A percentile compares a stretch with the other conserved stretches of the same genome.
Conservation (phyloP, 2,329 filamentous ascomycete genomes). For the Aspergillus calidoustus region DNA sequence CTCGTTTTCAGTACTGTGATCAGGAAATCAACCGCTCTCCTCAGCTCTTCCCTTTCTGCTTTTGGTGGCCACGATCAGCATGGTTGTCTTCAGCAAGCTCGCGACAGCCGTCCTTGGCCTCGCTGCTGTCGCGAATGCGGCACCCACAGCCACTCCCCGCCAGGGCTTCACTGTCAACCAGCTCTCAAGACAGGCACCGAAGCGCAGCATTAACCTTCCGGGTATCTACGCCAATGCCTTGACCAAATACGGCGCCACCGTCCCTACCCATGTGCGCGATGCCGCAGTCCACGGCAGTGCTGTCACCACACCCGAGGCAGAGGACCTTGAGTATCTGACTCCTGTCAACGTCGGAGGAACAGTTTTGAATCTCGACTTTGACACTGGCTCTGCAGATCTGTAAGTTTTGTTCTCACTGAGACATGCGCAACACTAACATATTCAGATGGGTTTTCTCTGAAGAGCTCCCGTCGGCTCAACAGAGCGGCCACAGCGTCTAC, state of each 20-base stretch:
- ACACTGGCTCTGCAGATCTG: slow-evolving; percentile 73
- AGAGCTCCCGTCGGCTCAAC: slow-evolving; percentile 56
- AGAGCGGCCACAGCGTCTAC: slow-evolving; percentile 63
- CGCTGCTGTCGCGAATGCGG: slow-evolving; percentile 34
- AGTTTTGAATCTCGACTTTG: slow-evolving; percentile 69
- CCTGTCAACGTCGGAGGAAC: slow-evolving; percentile 68
- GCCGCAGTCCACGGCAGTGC: slow-evolving; percentile 39
- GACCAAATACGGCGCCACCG: slow-evolving; percentile 35
- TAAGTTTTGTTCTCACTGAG: slow-evolving; percentile 42
- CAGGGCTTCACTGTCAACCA: slow-evolving; percentile 41
- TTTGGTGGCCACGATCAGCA: slow-evolving; percentile 16
- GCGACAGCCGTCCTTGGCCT: slow-evolving; percentile 33
- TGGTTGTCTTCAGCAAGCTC: slow-evolving; percentile 42
- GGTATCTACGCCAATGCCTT: slow-evolving; percentile 34
- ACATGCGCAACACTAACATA: slow-evolving; percentile 17
- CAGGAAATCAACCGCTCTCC: background rate
- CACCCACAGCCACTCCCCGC: slow-evolving; percentile 30
- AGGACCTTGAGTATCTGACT: slow-evolving; percentile 63
- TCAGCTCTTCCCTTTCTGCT: slow-evolving; percentile 19
- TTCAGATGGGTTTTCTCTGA: slow-evolving; percentile 69
- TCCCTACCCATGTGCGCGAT: slow-evolving; percentile 35
- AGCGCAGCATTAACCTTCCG: slow-evolving; percentile 33
- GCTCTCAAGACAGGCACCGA: slow-evolving; percentile 25
- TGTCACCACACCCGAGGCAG: slow-evolving; percentile 51
- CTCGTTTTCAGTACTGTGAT: slow-evolving; percentile 9